phyloP scores from a whole-genome alignment of 257 asterid species.

The Parsonsia alboflavescens region DNA sequence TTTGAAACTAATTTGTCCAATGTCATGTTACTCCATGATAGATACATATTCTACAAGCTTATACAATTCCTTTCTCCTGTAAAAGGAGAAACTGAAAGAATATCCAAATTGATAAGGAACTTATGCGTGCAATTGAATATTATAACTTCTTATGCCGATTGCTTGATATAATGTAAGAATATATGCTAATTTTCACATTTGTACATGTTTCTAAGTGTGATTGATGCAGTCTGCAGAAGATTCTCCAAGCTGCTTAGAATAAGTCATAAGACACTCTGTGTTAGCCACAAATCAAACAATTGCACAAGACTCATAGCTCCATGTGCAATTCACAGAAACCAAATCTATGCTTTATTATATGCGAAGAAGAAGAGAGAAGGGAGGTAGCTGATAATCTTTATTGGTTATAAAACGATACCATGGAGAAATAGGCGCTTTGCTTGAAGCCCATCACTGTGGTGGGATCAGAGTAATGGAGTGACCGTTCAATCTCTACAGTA shows the following conservation, averaged over 20 bases:
- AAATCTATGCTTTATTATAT: not conserved
- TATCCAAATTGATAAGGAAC: not conserved
- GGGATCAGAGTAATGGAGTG: constrained; percentile 38
- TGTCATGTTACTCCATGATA: not conserved
- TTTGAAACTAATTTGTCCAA: not conserved
- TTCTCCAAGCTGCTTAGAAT: not conserved
- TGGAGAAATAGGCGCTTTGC: constrained; percentile 49
- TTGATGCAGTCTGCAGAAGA: not conserved
- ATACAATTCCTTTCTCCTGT: not conserved
- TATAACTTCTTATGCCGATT: not conserved
- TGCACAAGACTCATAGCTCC: not conserved
- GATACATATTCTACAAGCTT: not conserved
- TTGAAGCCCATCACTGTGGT: constrained; percentile 52
- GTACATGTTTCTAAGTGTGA: not conserved
- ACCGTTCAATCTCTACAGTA: constrained; percentile 50
- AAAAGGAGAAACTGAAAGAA: not conserved
- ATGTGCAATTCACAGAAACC: not conserved
- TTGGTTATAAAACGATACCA: constrained; percentile 37
- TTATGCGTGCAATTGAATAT: not conserved
- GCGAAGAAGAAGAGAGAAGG: not conserved
- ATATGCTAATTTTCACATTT: not conserved
- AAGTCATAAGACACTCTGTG: not conserved
- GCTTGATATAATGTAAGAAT: no score
- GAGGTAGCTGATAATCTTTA: not conserved
- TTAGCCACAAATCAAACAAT: not conserved